Evolutionary conservation across 495 filamentous ascomycete species (phyloP), one percentile per base, ranked within the genome.

Genomic region (Talaromyces stipitatus): DNA sequence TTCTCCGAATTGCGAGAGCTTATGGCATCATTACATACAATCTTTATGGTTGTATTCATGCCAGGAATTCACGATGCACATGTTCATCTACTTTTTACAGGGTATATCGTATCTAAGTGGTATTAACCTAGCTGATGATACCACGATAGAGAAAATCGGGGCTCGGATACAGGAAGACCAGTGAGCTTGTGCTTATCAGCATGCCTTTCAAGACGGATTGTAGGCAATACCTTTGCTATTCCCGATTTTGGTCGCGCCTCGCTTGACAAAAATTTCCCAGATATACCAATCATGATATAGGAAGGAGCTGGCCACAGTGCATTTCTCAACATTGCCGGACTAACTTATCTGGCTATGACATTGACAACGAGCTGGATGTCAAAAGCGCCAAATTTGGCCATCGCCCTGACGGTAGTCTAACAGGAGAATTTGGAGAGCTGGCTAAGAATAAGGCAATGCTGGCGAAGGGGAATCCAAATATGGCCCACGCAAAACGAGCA

Each of bases 61-160:
- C 53, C 53, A 3, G 53, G 53, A 9, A 55, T 55, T 23, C 53
- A 55, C 14, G 53, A 55, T 28, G 53, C 53, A 9, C 53, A 55
- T 28, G 36, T 45, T 7, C 53, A 55, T 28, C 24, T 55, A 43
- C 53, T 55, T 18, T 43, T 22, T 8, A 33, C 53, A 0, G 36
- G n/a, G 53, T 7, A 16, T 55, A 7, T 45, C 32, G 20, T 45
- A 55, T 41, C 53, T 55, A 4, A 55, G 32, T 20, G 53, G 36
- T n/a, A 38, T 41, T 7, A 27, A 24, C 33, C 22, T 55, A 1
- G 53, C 33, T 4, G 23, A 22, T 16, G 53, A 55, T 20, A 45
- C 53, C 2, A 55, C 32, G 2, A 28, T 26, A 3, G 53, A 43
- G 7, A 55, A 41, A 5, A 26, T 55, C 24, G 53, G 10, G 1